Percentiles rank a stretch among this genome's conserved stretches.
Evolutionary conservation across 202 grass and related monocot genomes (phyloP).

Genomic region (Dendrocalamus latiflorus): DNA sequence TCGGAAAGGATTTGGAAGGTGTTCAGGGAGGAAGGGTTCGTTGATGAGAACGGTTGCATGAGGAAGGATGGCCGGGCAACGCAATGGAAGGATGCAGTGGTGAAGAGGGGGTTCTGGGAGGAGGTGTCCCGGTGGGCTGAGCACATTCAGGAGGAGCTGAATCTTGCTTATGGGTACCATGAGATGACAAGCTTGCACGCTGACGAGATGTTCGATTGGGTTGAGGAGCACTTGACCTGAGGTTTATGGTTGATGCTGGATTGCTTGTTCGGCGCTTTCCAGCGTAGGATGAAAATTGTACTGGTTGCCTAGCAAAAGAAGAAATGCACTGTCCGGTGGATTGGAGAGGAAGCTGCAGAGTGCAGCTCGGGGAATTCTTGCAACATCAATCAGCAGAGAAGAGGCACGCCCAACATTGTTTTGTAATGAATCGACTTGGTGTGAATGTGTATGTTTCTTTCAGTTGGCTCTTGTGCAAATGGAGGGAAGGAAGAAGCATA

Average conservation of each 20-base stretch:
- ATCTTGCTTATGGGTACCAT: constrained; percentile 67
- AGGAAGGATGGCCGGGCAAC: constrained; percentile 47
- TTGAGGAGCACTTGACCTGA: constrained; percentile 46
- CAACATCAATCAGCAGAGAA: background rate
- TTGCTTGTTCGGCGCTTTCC: background rate
- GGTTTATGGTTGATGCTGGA: background rate
- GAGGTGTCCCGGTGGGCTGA: constrained; percentile 45
- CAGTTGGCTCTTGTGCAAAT: background rate
- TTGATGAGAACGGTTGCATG: constrained; percentile 62
- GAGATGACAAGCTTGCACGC: constrained; percentile 70
- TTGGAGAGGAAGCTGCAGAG: background rate
- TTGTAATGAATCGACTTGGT: background rate
- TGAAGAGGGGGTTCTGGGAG: constrained; percentile 38
- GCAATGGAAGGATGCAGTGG: constrained; percentile 58
- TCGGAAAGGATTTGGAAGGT: constrained; percentile 39
- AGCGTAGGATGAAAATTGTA: background rate
- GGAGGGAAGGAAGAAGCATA: background rate
- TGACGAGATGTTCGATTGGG: constrained; percentile 65
- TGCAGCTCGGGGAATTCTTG: background rate
- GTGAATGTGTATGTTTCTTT: background rate
- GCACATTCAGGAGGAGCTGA: constrained; percentile 68
- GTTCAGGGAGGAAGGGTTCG: constrained; percentile 53
- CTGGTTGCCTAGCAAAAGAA: background rate
- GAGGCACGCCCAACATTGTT: background rate
- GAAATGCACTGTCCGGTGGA: background rate